phyloP scores from a whole-genome alignment of 208 protist species.

The Wallacemonas rigidus region DNA sequence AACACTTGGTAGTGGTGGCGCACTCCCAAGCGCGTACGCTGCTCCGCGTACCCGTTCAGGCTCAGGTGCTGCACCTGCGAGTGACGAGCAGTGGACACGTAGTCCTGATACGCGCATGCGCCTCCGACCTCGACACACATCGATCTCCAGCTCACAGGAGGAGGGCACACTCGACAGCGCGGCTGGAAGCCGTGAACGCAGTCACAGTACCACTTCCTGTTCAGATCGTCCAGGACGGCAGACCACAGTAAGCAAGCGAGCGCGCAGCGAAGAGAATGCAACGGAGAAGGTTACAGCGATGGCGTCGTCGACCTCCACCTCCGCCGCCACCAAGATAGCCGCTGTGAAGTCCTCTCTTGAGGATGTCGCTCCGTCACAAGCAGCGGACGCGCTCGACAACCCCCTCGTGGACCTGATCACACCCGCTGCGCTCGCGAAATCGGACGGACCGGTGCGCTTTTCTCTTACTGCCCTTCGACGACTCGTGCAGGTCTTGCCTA shows the following conservation, averaged over 20 bases:
- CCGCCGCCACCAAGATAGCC: background rate
- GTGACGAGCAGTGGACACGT: constrained; percentile 22
- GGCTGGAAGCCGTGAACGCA: background rate
- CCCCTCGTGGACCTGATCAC: background rate
- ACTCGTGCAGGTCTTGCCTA: constrained; percentile 10
- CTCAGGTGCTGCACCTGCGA: background rate
- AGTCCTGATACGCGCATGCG: constrained; percentile 23
- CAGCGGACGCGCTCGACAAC: constrained; percentile 12
- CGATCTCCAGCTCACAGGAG: constrained; percentile 8
- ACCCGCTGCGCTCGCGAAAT: background rate
- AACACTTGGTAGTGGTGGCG: background rate
- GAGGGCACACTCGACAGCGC: background rate
- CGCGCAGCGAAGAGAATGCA: constrained; percentile 5
- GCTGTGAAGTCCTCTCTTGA: constrained; percentile 1
- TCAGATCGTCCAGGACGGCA: background rate
- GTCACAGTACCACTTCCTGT: background rate
- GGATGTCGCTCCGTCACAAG: background rate
- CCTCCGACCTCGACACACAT: constrained; percentile 23
- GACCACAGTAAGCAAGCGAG: background rate
- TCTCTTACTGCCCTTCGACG: background rate
- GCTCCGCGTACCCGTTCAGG: background rate
- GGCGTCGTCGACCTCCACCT: background rate
- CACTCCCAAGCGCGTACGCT: background rate
- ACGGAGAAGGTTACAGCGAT: background rate
- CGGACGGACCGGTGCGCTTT: background rate